Evolutionary conservation across 441 rosid species (phyloP).

Genomic region (Adansonia madagascariensis): DNA sequence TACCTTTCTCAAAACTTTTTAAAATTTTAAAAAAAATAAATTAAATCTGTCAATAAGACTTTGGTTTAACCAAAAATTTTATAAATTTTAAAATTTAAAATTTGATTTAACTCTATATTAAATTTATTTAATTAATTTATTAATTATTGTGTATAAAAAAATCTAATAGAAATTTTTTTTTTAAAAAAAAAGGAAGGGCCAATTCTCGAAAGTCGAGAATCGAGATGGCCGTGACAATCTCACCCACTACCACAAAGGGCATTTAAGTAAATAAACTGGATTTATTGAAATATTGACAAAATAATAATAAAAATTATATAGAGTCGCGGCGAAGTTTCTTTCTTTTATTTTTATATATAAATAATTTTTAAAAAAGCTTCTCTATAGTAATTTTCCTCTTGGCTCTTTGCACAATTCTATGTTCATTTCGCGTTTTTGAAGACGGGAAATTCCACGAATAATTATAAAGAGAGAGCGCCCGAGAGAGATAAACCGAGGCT

Average conservation of each 20-base stretch:
- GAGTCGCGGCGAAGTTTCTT: background rate
- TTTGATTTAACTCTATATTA: too few relatives aligned
- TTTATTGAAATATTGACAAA: background rate
- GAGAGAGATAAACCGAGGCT: background rate
- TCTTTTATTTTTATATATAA: background rate
- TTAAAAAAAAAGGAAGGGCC: background rate
- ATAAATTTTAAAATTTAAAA: too few relatives aligned
- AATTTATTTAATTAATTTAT: too few relatives aligned
- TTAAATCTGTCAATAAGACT: too few relatives aligned
- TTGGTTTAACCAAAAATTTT: too few relatives aligned
- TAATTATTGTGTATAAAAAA: too few relatives aligned
- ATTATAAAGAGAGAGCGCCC: too few relatives aligned
- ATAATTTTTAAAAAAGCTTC: background rate
- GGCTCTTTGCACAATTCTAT: conserved; percentile 42
- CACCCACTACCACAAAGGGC: background rate
- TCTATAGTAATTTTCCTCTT: background rate
- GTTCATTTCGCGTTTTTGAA: conserved; percentile 64
- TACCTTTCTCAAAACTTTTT: too few relatives aligned
- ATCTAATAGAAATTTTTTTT: too few relatives aligned
- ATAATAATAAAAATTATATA: background rate
- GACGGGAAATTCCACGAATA: conserved; percentile 29
- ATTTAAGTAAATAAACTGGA: background rate
- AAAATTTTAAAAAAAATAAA: too few relatives aligned
- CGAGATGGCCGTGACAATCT: conserved; percentile 27
- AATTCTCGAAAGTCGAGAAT: conserved; percentile 23